Base-by-base conservation (phyloP, 306 rosid genomes). In the Citrullus mucosospermus region DNA sequence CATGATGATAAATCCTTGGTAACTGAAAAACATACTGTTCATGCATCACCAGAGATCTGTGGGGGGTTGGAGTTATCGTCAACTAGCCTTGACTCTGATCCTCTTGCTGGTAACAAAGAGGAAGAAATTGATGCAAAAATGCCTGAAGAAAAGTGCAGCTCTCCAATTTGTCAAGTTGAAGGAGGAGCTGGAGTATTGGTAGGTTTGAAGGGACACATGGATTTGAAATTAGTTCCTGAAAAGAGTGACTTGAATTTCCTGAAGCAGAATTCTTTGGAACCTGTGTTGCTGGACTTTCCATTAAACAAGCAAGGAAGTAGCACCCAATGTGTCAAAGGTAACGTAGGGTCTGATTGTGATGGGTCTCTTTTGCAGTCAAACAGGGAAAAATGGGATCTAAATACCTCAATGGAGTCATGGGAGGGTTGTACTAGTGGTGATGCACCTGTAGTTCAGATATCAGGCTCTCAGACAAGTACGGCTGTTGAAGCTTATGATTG, bases 391-490 rank as follows among this genome's bases (percentile, higher is more conserved):
- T 96, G 99, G 99, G 99, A 96, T 88, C 86, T 96, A 78, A 96
- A 96, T 87, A 92, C 96, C 78, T 90, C 93, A 8, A 91, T 96
- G 97, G 99, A 96, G 79, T 92, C 97, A n/a, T 96, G 98, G 99
- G 93, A 82, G 53, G 92, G 89, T 88, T 32, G 88, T 83, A 85
- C 66, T 17, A 80, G 71, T 57, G 89, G 75, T 57, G 89, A 85
- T 79, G 82, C 92, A 10, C 34, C 85, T 71, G 81, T 76, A 44
- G 84, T 67, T 78, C 87, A 79, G 77, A 76, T 87, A 44, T 82
- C 86, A 61, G 15, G 18, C 70, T 83, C 72, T 69, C 87, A 61
- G 72, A 46, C 62, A 36, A 84, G 72, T 55, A 55, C 80, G 56
- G 12, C 63, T 39, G 80, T 75, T 55, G 82, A 44, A 13, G 41